Conservation (phyloP, 164 flowering plant species). For the Magnolia kwangsiensis region DNA sequence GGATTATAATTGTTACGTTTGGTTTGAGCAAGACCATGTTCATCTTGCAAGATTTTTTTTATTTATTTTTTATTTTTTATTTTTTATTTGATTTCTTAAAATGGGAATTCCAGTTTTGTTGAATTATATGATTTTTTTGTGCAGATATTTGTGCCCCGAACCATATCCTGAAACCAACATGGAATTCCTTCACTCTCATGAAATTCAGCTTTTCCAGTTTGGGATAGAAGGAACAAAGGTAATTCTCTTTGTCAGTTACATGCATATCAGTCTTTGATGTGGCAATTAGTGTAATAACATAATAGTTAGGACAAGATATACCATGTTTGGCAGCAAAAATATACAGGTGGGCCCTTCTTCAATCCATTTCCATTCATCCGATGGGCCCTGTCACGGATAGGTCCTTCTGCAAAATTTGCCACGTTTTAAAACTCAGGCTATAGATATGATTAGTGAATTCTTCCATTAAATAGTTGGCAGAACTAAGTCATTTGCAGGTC, state of each 20-base stretch:
- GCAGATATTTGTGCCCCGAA: slow-evolving; percentile 75
- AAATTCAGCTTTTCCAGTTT: slow-evolving; percentile 27
- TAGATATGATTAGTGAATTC: not conserved
- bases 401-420: too few species aligned
- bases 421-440: not conserved
- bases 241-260: not conserved
- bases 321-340: not conserved
- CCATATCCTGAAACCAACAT: slow-evolving; percentile 56
- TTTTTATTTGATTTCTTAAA: not conserved
- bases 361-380: not conserved
- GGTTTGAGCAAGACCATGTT: too few species aligned
- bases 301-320: not conserved
- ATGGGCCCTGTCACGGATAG: not conserved
- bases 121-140: not conserved
- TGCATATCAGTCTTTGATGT: not conserved
- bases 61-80: too few species aligned
- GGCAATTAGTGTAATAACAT: not conserved
- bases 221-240: slow-evolving; percentile 17
- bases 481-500: too few species aligned
- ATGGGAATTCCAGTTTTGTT: not conserved
- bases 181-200: slow-evolving; percentile 41
- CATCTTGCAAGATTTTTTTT: too few species aligned
- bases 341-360: not conserved
- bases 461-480: not conserved
- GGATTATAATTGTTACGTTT: too few species aligned